Conservation (phyloP, 441 rosid genomes). For the Adansonia gregorii region DNA sequence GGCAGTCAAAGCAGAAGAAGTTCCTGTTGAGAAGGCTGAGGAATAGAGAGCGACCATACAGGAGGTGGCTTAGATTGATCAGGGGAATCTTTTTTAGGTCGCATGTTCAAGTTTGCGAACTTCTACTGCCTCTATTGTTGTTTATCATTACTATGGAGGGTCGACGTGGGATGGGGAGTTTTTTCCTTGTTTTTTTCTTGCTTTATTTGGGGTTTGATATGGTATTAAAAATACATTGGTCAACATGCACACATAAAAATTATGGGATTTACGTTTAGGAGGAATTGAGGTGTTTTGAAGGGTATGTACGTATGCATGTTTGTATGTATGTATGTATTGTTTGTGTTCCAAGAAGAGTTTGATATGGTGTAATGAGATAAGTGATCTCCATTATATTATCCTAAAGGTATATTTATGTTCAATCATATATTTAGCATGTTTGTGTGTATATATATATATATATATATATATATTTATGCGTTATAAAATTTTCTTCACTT, state of each 20-base stretch:
- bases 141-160: neutral
- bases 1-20: conserved; percentile 34
- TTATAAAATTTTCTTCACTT: neutral
- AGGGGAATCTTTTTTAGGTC: neutral
- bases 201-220: conserved; percentile 1
- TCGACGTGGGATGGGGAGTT: conserved; percentile 11
- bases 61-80: neutral
- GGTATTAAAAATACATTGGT: neutral
- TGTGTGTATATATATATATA: too few species aligned
- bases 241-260: neutral
- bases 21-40: conserved; percentile 45
- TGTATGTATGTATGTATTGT: neutral
- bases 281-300: neutral
- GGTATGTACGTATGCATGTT: neutral
- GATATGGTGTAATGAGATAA: conserved; percentile 31
- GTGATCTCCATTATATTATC: conserved; percentile 27
- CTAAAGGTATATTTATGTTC: conserved; percentile 6
- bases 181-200: neutral
- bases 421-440: neutral
- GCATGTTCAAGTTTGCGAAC: too few species aligned
- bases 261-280: neutral
- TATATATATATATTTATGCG: too few species aligned
- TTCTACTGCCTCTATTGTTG: neutral
- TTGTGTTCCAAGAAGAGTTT: conserved; percentile 29
- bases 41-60: conserved; percentile 24